Evolutionary conservation across 345 rosid species (phyloP), one percentile per base, ranked within the genome.

Genomic region (Streptanthus diversifolius): DNA sequence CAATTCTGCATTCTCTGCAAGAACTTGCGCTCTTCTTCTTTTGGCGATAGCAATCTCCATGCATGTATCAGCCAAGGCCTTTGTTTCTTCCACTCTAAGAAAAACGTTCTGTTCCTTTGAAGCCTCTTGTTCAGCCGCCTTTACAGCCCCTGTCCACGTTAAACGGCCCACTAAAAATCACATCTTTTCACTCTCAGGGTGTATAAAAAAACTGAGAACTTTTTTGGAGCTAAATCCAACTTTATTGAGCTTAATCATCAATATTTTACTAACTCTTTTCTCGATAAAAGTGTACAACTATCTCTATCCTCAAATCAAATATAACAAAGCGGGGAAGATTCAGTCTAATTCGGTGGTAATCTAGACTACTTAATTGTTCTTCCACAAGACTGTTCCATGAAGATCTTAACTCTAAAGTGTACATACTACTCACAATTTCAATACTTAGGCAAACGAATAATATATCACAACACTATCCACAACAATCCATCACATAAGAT

Each of bases 1-100:
- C 79, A 95, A 70, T 76, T 88, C 90, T 3, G 99, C 99, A n/a
- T 80, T 85, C 77, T 80, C 86, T 85, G 86, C 85, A 10, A 90
- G 90, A 39, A 73, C 37, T 79, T 95, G 93, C 7, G 97, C 98
- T 73, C 80, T 78, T 43, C 52, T 73, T 7, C 99, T 90, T 59
- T 83, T 92, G 1, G 43, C 37, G 3, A 86, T 70, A 3, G 97
- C 97, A 3, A 66, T 52, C 61, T 91, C 89, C 35, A 77, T 24
- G 13, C 80, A 59, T 40, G 60, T 67, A 57, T 59, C 72, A 8
- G 87, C 91, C 12, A 77, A 66, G 21, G 72, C 71, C 52, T 66
- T 83, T 5, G 97, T 90, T 40, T 83, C 90, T 63, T 87, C 90
- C 9, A 77, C 76, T 76, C 75, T 81, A 5, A 19, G 73, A 83